Evolutionary conservation across 495 filamentous ascomycete genomes (phyloP).

Genomic region (Trichoderma reesei): DNA sequence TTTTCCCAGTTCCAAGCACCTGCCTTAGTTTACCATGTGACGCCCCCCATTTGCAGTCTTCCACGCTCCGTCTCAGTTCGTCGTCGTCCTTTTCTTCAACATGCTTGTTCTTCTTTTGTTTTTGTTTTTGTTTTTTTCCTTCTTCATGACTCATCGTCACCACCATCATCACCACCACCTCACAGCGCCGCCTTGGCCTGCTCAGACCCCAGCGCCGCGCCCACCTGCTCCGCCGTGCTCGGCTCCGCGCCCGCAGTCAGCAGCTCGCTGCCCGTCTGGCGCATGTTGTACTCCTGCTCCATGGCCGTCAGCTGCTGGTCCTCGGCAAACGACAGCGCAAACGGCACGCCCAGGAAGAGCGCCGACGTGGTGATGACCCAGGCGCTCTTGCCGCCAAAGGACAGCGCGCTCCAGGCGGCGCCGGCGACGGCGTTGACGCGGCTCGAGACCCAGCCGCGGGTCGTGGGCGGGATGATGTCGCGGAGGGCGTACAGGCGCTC

Average conservation of each 20-base stretch:
- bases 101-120: not conserved
- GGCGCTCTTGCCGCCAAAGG: constrained; percentile 68
- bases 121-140: not conserved
- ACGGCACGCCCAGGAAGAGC: constrained; percentile 84
- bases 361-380: constrained; percentile 83
- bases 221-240: constrained; percentile 26
- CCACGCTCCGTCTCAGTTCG: too few relatives aligned
- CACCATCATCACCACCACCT: too few relatives aligned
- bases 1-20: not conserved
- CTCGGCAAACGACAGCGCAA: constrained; percentile 83
- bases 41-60: too few relatives aligned
- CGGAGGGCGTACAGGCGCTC: constrained; percentile 78
- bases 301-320: constrained; percentile 93
- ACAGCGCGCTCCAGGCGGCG: constrained; percentile 51
- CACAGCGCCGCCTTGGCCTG: constrained; percentile 25
- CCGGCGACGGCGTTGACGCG: constrained; percentile 26
- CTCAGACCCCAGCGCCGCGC: constrained; percentile 25
- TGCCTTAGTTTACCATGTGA: not conserved
- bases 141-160: constrained; percentile 4
- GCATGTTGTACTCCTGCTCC: constrained; percentile 94
- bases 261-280: constrained; percentile 54
- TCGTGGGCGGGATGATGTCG: constrained; percentile 82
- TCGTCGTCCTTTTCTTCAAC: not conserved
- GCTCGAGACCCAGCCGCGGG: constrained; percentile 58
- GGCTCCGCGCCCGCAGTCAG: constrained; percentile 23